These are phyloP conservation scores for Phytophthora ohioensis DNA, from an alignment of 352 stramenopile species.

Conservation along the genomic window DNA sequence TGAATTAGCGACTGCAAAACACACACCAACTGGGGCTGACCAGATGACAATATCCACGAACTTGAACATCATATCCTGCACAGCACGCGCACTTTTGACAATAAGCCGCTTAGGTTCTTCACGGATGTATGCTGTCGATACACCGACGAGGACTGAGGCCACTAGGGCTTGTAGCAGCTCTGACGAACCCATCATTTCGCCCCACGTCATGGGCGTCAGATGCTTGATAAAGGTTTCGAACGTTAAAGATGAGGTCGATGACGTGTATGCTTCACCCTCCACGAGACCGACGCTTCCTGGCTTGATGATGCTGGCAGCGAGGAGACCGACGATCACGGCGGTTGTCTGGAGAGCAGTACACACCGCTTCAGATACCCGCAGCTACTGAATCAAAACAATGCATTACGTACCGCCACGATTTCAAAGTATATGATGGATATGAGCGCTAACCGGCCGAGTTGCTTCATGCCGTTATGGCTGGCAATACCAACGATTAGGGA, in stretches of 20 bases:
- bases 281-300: constrained; percentile 40
- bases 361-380: too few species aligned
- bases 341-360: constrained; percentile 22
- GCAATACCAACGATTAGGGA: constrained; percentile 56
- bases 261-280: constrained; percentile 38
- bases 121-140: constrained; percentile 35
- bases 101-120: constrained; percentile 44
- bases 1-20: constrained; percentile 50
- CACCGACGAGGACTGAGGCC: constrained; percentile 45
- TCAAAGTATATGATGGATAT: constrained; percentile 70
- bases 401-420: constrained; percentile 32
- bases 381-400: too few species aligned
- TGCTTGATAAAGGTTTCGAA: constrained; percentile 56
- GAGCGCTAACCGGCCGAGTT: constrained; percentile 50
- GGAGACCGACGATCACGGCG: constrained; percentile 47
- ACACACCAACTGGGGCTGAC: constrained; percentile 52
- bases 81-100: constrained; percentile 34
- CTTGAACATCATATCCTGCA: constrained; percentile 65
- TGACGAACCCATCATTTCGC: constrained; percentile 62
- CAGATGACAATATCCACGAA: constrained; percentile 63
- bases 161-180: constrained; percentile 58
- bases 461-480: constrained; percentile 47
- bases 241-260: constrained; percentile 34
- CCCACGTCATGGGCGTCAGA: constrained; percentile 60
- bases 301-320: constrained; percentile 57